Evolutionary conservation across 75 land plant genomes (phyloP).

Genomic region (Adiantum capillusveneris): DNA sequence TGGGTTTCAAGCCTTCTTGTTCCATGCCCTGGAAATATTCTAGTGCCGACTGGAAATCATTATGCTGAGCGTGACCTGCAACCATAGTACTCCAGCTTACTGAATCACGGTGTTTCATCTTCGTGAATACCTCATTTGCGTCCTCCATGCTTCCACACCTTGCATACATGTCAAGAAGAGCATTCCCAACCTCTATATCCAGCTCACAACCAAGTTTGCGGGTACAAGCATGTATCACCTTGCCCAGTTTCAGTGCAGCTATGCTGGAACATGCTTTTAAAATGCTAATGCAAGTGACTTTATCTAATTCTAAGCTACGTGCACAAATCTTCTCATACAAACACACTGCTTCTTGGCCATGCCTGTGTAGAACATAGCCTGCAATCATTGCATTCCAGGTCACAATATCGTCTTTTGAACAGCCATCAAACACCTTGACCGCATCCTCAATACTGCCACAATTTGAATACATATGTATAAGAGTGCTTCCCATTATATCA

Average conservation of each 20-base stretch:
- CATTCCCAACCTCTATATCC: conserved; percentile 6
- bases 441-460: conserved; percentile 14
- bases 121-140: conserved; percentile 8
- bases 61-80: conserved; percentile 16
- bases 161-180: conserved; percentile 17
- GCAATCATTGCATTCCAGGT: conserved; percentile 15
- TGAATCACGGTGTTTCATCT: conserved; percentile 4
- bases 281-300: conserved; percentile 14
- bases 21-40: conserved; percentile 13
- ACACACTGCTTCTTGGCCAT: not conserved
- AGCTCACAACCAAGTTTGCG: conserved; percentile 1
- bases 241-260: conserved; percentile 5
- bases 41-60: conserved; percentile 6
- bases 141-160: conserved; percentile 13
- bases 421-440: conserved; percentile 3
- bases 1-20: conserved; percentile 5
- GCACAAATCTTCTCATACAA: conserved; percentile 6
- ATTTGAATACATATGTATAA: conserved; percentile 15
- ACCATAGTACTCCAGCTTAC: conserved; percentile 22
- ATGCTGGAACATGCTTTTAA: not conserved
- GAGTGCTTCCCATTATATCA: conserved; percentile 3
- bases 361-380: conserved; percentile 14
- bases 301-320: conserved; percentile 11
- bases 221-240: conserved; percentile 8
- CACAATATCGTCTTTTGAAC: conserved; percentile 2